Conservation (phyloP, 1,284 basidiomycete species). For the Cutaneotrichosporon sp. region DNA sequence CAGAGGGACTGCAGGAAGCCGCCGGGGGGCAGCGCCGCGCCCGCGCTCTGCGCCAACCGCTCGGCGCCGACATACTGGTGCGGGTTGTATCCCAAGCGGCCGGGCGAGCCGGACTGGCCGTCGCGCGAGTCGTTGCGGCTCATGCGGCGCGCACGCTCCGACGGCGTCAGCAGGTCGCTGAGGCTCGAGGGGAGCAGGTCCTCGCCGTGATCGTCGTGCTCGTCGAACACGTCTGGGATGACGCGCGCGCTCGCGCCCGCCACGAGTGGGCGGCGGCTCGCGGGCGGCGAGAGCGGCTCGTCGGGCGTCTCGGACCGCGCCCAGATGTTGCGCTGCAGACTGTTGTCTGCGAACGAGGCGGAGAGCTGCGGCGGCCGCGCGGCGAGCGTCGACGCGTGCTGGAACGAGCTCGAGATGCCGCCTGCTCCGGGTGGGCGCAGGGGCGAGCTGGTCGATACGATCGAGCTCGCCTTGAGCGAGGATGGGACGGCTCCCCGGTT, state of each 20-base stretch:
- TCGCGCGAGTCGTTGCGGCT: slow-evolving; percentile 59
- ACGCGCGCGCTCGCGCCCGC: slow-evolving; percentile 19
- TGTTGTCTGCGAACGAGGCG: slow-evolving; percentile 44
- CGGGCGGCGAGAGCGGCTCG: slow-evolving; percentile 40
- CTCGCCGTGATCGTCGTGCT: slow-evolving; percentile 67
- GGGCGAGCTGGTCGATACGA: slow-evolving; percentile 34
- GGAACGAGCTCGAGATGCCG: slow-evolving; percentile 45
- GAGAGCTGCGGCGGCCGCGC: slow-evolving; percentile 36
- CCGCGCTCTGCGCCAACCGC: slow-evolving; percentile 50
- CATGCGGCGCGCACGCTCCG: slow-evolving; percentile 74
- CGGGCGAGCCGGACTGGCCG: slow-evolving; percentile 33
- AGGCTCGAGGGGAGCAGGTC: slow-evolving; percentile 83
- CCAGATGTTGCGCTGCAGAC: slow-evolving; percentile 42
- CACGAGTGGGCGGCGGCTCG: slow-evolving; percentile 29
- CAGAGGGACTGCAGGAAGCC: slow-evolving; percentile 50
- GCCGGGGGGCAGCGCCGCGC: slow-evolving; percentile 40
- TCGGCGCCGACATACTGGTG: slow-evolving; percentile 30
- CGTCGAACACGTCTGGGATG: slow-evolving; percentile 35
- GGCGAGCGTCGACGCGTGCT: slow-evolving; percentile 30
- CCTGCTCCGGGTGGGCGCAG: slow-evolving; percentile 42
- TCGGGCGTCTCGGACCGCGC: slow-evolving; percentile 42
- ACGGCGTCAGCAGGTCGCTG: slow-evolving; percentile 82
- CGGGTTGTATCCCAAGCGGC: slow-evolving; percentile 28
- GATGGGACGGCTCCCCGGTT: slow-evolving; percentile 15
- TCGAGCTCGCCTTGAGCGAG: slow-evolving; percentile 38